Percentiles rank a stretch among this genome's conserved stretches.
Evolutionary conservation across 139 green algal species (phyloP).

Genomic region (Haematococcus lacustris): DNA sequence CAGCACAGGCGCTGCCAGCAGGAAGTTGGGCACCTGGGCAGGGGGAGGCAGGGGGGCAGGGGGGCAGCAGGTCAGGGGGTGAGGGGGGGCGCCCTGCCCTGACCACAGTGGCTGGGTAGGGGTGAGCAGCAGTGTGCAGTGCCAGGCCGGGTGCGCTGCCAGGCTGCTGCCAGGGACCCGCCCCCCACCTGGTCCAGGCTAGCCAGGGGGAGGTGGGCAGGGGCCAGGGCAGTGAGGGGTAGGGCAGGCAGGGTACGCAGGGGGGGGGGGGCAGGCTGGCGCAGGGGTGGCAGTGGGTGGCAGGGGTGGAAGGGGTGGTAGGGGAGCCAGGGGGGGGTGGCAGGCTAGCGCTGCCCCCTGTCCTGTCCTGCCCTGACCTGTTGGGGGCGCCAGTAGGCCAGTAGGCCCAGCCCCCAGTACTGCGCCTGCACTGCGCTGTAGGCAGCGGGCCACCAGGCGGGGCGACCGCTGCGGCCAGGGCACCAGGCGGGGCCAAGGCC

Average conservation of each 20-base stretch:
- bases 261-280: too few relatives aligned
- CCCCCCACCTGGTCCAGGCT: neutral
- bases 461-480: slow-evolving; percentile 2
- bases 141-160: too few relatives aligned
- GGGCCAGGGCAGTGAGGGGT: neutral
- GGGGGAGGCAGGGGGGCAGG: neutral
- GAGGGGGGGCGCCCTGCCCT: too few relatives aligned
- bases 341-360: too few relatives aligned
- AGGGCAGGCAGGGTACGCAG: neutral
- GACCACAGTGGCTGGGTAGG: neutral
- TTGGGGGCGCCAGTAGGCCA: slow-evolving; percentile 59
- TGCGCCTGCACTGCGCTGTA: slow-evolving; percentile 77
- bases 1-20: slow-evolving; percentile 62
- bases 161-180: neutral
- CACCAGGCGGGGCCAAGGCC: neutral
- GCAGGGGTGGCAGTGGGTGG: too few relatives aligned
- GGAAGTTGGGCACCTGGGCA: slow-evolving; percentile 74
- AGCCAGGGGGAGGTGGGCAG: neutral
- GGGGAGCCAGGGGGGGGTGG: too few relatives aligned
- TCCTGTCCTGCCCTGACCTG: slow-evolving; percentile 40
- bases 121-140: neutral
- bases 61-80: too few relatives aligned
- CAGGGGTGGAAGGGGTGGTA: too few relatives aligned
- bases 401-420: slow-evolving; percentile 81
- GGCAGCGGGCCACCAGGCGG: slow-evolving; percentile 26